Evolutionary conservation across 768 basidiomycete species (phyloP), one percentile per base, ranked within the genome.

Genomic region (Galerina marginata): DNA sequence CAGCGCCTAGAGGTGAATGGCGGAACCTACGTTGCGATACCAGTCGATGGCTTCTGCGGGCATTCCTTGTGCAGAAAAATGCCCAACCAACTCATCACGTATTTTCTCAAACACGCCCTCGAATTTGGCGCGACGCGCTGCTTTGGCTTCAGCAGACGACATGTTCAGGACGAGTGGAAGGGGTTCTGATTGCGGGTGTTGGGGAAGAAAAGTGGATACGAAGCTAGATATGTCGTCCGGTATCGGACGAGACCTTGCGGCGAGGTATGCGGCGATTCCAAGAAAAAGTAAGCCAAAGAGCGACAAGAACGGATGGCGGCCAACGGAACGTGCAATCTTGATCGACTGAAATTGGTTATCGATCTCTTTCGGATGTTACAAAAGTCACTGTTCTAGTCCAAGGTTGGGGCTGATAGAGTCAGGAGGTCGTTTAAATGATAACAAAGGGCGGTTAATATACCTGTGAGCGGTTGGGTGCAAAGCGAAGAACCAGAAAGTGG

Each of bases 11-110:
- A 16, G 15, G 25, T 42, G 5, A 45, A 40, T 51, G 25, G 53
- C 39, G 9, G 39, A n/a, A 14, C 50, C n/a, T 59, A 96, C 96
- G 62, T 83, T 83, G 65, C 83, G 81, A 74, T 86, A 98, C 94
- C 95, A 99, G 47, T 90, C 86, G 36, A 90, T 74, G 1, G 92
- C 94, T 55, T 96, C 94, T 39, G 80, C 63, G 3, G 96, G 95
- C 87, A 99, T 93, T 4, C 86, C 85, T 69, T 93, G 83, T 11
- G 76, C 75, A 53, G 81, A 79, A 66, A 93, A 79, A 69, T 90
- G 83, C 3, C 76, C 83, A 60, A 96, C 72, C 14, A 98, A 82
- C 76, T 96, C 94, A 58, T 91, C 85, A 16, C 88, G 85, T 64
- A 98, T 85, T 63, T 78, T 74, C 11, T 80, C 79, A 75, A 88